phyloP scores from a whole-genome alignment of 106 monocot genomes.

The Gastrodia elata region DNA sequence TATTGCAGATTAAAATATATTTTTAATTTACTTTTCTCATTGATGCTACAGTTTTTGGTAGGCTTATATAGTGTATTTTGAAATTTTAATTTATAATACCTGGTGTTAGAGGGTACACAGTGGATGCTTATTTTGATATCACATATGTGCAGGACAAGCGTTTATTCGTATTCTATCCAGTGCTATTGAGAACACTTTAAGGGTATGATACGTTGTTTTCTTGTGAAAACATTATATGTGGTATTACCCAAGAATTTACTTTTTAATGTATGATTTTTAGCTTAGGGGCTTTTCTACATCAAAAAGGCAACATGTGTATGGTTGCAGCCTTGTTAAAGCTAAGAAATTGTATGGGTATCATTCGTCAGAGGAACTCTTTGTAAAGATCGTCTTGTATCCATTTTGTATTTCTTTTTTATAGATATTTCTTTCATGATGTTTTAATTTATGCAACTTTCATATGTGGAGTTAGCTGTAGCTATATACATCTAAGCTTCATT shows the following conservation, averaged over 20 bases:
- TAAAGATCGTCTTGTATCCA: conserved; percentile 91
- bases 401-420: background rate
- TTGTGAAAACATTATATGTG: background rate
- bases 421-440: background rate
- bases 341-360: conserved; percentile 89
- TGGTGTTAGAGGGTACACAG: background rate
- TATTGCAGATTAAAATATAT: background rate
- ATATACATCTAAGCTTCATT: too few relatives aligned
- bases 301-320: conserved; percentile 78
- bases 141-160: conserved; percentile 34
- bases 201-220: conserved; percentile 27
- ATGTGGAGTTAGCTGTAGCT: background rate
- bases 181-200: conserved; percentile 72
- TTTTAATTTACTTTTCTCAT: background rate
- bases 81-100: background rate
- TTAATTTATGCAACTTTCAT: background rate
- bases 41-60: background rate
- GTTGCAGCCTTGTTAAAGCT: conserved; percentile 72
- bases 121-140: background rate
- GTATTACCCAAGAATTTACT: background rate
- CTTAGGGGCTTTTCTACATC: conserved; percentile 24
- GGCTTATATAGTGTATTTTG: background rate
- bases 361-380: conserved; percentile 69
- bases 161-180: conserved; percentile 32
- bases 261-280: conserved; percentile 17